Percentiles rank a stretch among this genome's conserved stretches.
Evolutionary conservation across 2,329 filamentous ascomycete species (phyloP).

Genomic region (Fusarium equiseti): DNA sequence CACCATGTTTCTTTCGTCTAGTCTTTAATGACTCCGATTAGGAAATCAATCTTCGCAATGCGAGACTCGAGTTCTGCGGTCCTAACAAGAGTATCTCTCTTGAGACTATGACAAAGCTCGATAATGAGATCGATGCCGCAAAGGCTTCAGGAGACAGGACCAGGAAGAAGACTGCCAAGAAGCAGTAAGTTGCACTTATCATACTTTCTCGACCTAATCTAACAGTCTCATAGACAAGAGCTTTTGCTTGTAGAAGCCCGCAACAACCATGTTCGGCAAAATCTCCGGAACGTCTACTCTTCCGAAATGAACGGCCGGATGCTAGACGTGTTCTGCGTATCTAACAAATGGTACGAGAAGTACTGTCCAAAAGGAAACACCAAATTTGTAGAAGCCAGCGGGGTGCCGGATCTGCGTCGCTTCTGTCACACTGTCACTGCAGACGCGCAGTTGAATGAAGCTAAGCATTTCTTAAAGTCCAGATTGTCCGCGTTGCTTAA

Average conservation of each 20-base stretch:
- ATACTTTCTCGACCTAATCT: neutral
- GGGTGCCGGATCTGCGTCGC: constrained; percentile 50
- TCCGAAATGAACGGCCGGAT: constrained; percentile 36
- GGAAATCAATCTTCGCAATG: constrained; percentile 47
- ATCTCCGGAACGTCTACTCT: constrained; percentile 46
- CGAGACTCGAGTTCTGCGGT: constrained; percentile 48
- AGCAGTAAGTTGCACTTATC: constrained; percentile 15
- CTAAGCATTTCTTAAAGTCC: constrained; percentile 48
- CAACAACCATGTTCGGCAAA: constrained; percentile 47
- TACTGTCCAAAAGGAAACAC: constrained; percentile 47
- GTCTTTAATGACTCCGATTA: too few species aligned
- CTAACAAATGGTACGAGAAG: constrained; percentile 52
- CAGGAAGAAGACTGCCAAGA: constrained; percentile 45
- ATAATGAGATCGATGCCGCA: constrained; percentile 46
- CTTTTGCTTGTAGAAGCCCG: constrained; percentile 49
- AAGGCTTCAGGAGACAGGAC: constrained; percentile 36
- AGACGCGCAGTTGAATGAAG: constrained; percentile 49
- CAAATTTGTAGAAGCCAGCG: constrained; percentile 47
- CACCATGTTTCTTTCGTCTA: too few species aligned
- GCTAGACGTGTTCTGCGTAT: constrained; percentile 53
- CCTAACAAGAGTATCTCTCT: constrained; percentile 36
- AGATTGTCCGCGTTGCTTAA: constrained; percentile 46
- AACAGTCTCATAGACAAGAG: constrained; percentile 37
- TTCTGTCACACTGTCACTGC: constrained; percentile 53
- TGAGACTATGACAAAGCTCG: constrained; percentile 41